Percentiles rank a stretch among this genome's conserved stretches.
phyloP scores from a whole-genome alignment of 1,284 basidiomycete genomes.

The Vanrija sp. region DNA sequence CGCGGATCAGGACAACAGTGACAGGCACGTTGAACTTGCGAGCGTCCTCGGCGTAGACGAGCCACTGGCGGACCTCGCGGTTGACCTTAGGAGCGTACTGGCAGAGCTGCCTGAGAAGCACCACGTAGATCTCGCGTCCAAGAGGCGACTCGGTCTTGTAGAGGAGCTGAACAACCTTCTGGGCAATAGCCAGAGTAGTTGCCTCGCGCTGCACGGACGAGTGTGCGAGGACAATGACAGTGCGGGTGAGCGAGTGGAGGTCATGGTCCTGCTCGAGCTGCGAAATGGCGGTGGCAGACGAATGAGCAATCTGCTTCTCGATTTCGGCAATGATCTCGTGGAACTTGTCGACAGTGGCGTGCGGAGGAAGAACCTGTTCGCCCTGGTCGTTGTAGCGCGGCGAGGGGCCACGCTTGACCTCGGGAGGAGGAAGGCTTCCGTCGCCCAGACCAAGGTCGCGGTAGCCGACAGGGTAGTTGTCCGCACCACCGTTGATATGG shows the following conservation, averaged over 20 bases:
- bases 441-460: conserved; percentile 27
- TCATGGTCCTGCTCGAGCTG: conserved; percentile 77
- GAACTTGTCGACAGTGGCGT: conserved; percentile 45
- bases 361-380: conserved; percentile 31
- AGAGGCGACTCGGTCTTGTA: conserved; percentile 80
- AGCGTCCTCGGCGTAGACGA: conserved; percentile 95
- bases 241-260: conserved; percentile 74
- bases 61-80: conserved; percentile 95
- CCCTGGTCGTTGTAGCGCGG: conserved; percentile 29
- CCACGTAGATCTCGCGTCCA: conserved; percentile 85
- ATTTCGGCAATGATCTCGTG: conserved; percentile 70
- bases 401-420: conserved; percentile 35
- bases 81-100: conserved; percentile 85
- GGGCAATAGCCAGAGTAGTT: conserved; percentile 86
- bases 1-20: conserved; percentile 80
- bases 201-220: conserved; percentile 75
- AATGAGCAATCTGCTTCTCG: conserved; percentile 69
- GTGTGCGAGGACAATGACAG: conserved; percentile 72
- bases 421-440: conserved; percentile 23
- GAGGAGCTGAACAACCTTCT: conserved; percentile 57
- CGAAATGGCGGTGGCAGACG: conserved; percentile 61
- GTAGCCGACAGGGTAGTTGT: conserved; percentile 25
- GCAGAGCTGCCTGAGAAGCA: conserved; percentile 84
- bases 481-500: conserved; percentile 18
- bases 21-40: conserved; percentile 96